A percentile compares a stretch with the other conserved stretches of the same genome.
phyloP scores from a whole-genome alignment of 1,139 yeast species.

The Protomyces gravidus region DNA sequence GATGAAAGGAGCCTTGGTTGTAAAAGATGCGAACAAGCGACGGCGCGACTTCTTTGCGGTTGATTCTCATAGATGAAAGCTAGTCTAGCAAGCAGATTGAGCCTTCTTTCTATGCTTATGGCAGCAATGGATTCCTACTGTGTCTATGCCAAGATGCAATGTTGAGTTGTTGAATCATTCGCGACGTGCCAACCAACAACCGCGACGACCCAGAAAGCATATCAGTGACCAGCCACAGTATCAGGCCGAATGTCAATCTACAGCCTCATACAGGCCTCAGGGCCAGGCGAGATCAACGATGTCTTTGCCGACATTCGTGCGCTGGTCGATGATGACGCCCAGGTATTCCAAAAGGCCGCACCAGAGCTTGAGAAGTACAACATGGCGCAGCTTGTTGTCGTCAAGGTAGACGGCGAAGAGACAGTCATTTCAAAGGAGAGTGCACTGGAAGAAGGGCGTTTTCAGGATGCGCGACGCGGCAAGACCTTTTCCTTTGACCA shows the following conservation, averaged over 20 bases:
- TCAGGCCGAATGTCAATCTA: constrained; percentile 11
- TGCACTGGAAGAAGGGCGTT: constrained; percentile 45
- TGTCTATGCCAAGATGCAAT: neutral
- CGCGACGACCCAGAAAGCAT: neutral
- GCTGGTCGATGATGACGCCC: constrained; percentile 41
- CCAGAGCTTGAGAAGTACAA: constrained; percentile 47
- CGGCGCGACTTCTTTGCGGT: constrained; percentile 1
- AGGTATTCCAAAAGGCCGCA: constrained; percentile 37
- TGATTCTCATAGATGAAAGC: neutral
- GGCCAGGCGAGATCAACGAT: constrained; percentile 31
- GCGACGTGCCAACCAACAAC: neutral
- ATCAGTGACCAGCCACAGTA: neutral
- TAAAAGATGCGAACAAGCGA: constrained; percentile 13
- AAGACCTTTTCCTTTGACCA: constrained; percentile 63
- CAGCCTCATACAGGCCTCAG: constrained; percentile 10
- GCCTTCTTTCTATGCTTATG: neutral
- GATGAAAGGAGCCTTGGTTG: constrained; percentile 16
- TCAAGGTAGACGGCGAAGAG: constrained; percentile 41
- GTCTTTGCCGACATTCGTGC: constrained; percentile 40
- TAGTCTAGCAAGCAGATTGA: neutral
- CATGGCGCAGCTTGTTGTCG: constrained; percentile 45
- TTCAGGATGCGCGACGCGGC: constrained; percentile 49
- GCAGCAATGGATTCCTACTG: neutral
- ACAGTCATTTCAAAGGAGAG: constrained; percentile 50
- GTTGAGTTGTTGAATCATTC: neutral